These are phyloP conservation scores for Entomortierella chlamydospora DNA, from an alignment of 192 early-diverging fungal genomes.

Conservation along the genomic window DNA sequence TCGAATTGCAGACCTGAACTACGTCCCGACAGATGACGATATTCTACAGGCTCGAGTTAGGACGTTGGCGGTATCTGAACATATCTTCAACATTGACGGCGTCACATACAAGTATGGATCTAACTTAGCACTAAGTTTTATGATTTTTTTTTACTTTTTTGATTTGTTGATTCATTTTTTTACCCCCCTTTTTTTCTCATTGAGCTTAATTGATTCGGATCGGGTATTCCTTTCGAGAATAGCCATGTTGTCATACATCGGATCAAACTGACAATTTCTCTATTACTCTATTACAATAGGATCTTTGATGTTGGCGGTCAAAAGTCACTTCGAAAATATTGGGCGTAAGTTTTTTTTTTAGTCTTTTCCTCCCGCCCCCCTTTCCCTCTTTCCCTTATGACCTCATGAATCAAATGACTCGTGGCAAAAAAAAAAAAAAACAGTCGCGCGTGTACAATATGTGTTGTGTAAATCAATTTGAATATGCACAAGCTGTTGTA, in stretches of 20 bases:
- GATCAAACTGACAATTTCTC: not conserved
- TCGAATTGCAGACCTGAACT: conserved; percentile 62
- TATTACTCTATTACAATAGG: conserved; percentile 42
- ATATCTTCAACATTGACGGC: conserved; percentile 69
- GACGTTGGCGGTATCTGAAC: conserved; percentile 79
- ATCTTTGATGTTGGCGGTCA: conserved; percentile 84
- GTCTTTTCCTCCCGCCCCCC: not conserved
- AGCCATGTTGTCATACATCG: too few relatives aligned
- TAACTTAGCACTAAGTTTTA: not conserved
- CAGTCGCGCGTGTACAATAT: not conserved
- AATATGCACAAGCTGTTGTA: too few relatives aligned
- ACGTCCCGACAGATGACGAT: conserved; percentile 74
- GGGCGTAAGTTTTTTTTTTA: conserved; percentile 62
- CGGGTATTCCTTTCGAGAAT: too few relatives aligned
- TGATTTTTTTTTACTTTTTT: not conserved
- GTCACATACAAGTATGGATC: conserved; percentile 57
- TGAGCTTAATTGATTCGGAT: not conserved
- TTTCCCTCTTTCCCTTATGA: not conserved
- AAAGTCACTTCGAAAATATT: conserved; percentile 70
- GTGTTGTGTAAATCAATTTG: not conserved
- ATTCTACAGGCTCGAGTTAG: conserved; percentile 76
- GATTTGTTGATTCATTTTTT: not conserved
- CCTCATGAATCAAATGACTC: not conserved
- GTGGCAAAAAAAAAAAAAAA: not conserved
- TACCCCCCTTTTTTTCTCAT: not conserved